Base-by-base conservation (phyloP, 2,329 filamentous ascomycete species). In the Ceratocystis destructans region DNA sequence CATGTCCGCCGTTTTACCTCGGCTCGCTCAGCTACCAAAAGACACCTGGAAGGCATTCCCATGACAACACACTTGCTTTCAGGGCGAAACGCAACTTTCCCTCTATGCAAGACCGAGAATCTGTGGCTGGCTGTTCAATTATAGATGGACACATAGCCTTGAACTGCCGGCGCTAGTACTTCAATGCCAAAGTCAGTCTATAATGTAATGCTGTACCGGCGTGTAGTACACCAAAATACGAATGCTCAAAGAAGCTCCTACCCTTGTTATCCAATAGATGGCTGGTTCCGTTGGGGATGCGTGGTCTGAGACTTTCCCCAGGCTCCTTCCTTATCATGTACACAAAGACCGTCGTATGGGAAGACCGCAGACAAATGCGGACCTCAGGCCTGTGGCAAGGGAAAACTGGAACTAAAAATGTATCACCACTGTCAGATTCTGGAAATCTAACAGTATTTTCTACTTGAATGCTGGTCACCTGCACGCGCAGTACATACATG, bases 101-200 rank as follows among this genome's bases (percentile, higher is more conserved):
- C 5, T 53, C 5, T 5, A 53, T 12, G 6, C 48, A 53, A 20
- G 5, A 15, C 28, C n/a, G 3, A 22, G 5, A 20, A 53, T 22
- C 48, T 53, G 48, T 53, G 10, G 10, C 37, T 41, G 20, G 22
- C 48, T 53, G 25, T 20, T 25, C 15, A 53, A 53, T 12, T 28
- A 25, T 28, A 10, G 22, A 1, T 53, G 15, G 17, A 15, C 48
- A 53, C 48, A 5, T 20, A 22, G 48, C 22, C 55, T 59, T 28
- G 17, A 59, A 59, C 55, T 59, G 12, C 55, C 55, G 55, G 31
- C 55, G 55, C 55, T 59, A 59, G 55, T 37, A 20, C 55, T 59
- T 31, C 55, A 31, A 33, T 37, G 17, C 33, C 28, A 59, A n/a
- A n/a, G 20, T 10, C 25, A 33, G 33, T 17, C 7, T 57, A 25